Percentiles rank a stretch among this genome's conserved stretches.
phyloP scores from a whole-genome alignment of 768 basidiomycete genomes.

The Termitomyces sp. region DNA sequence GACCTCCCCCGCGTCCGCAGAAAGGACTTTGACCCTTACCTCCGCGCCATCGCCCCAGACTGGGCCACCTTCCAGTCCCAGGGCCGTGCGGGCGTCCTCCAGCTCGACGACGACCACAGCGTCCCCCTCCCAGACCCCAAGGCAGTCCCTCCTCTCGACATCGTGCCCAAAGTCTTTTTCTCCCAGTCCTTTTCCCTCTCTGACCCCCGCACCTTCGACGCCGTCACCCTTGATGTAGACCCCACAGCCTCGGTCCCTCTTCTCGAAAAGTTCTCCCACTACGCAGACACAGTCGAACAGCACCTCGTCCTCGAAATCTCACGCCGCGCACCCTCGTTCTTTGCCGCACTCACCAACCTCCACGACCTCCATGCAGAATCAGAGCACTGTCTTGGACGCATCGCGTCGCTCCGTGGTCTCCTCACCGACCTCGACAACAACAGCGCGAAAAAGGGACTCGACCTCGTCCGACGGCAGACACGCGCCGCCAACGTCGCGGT shows the following conservation, averaged over 20 bases:
- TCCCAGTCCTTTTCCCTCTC: constrained; percentile 73
- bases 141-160: constrained; percentile 64
- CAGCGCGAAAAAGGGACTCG: constrained; percentile 75
- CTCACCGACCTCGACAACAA: constrained; percentile 75
- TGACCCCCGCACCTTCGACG: constrained; percentile 71
- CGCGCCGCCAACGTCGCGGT: constrained; percentile 56
- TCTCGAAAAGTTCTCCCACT: constrained; percentile 86
- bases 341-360: constrained; percentile 91
- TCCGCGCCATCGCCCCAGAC: constrained; percentile 66
- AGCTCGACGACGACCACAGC: constrained; percentile 31
- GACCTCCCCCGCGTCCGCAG: constrained; percentile 77
- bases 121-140: constrained; percentile 22
- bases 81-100: constrained; percentile 35
- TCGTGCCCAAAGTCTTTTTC: constrained; percentile 84
- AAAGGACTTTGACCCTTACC: constrained; percentile 84
- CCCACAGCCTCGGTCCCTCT: constrained; percentile 66
- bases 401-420: constrained; percentile 65
- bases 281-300: constrained; percentile 91
- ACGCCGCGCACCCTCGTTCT: constrained; percentile 89
- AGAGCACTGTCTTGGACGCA: constrained; percentile 72
- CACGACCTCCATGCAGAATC: constrained; percentile 92
- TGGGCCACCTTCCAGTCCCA: constrained; percentile 69
- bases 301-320: constrained; percentile 94
- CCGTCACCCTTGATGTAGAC: constrained; percentile 63
- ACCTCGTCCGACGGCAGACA: constrained; percentile 63